These are phyloP conservation scores for Plantago lanceolata DNA, from an alignment of 305 asterid species.

Conservation along the genomic window DNA sequence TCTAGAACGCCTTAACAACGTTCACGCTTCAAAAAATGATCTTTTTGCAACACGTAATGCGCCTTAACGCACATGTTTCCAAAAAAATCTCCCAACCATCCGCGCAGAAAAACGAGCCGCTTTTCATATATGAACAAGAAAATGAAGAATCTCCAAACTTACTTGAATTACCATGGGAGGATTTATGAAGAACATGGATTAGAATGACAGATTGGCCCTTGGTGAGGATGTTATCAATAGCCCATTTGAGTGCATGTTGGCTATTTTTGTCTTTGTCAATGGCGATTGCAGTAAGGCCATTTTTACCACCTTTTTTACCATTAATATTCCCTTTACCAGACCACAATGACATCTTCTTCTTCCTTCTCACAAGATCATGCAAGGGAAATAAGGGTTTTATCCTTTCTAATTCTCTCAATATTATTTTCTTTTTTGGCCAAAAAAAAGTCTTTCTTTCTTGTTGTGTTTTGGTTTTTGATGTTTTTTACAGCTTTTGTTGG, in stretches of 20 bases:
- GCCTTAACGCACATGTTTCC: too few species aligned
- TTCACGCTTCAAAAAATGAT: too few species aligned
- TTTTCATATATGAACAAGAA: neutral
- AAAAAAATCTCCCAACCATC: too few species aligned
- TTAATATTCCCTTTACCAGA: slow-evolving; percentile 28
- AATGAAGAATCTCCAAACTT: slow-evolving; percentile 5
- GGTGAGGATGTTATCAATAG: slow-evolving; percentile 47
- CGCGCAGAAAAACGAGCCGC: neutral
- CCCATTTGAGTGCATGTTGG: slow-evolving; percentile 73
- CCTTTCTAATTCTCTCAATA: neutral
- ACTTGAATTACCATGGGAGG: slow-evolving; percentile 31
- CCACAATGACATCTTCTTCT: slow-evolving; percentile 48
- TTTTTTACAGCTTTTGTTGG: slow-evolving; percentile 3
- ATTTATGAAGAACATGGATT: slow-evolving; percentile 52
- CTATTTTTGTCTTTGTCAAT: slow-evolving; percentile 70
- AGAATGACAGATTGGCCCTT: slow-evolving; percentile 69
- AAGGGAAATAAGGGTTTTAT: neutral
- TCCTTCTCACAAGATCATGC: slow-evolving; percentile 10
- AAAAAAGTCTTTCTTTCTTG: neutral
- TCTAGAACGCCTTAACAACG: too few species aligned
- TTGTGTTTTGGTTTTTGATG: neutral
- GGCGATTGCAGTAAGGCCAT: slow-evolving; percentile 70
- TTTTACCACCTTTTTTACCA: slow-evolving; percentile 36
- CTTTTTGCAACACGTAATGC: neutral
- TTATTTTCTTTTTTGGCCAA: neutral